phyloP scores from a whole-genome alignment of 495 filamentous ascomycete genomes.

The Neurospora hispaniola region DNA sequence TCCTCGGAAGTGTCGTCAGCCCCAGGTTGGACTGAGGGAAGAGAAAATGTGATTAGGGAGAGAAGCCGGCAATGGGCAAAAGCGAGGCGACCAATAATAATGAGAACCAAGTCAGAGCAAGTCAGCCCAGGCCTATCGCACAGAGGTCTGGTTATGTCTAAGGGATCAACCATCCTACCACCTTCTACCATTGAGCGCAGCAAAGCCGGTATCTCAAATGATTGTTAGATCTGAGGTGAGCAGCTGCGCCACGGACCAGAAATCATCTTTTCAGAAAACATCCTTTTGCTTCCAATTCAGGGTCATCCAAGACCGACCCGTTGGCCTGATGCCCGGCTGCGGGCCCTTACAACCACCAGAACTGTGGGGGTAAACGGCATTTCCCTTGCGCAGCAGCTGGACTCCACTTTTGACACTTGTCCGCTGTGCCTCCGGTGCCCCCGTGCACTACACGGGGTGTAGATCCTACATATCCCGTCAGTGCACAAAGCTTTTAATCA shows the following conservation, averaged over 20 bases:
- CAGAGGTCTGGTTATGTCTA: not conserved
- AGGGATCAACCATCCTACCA: not conserved
- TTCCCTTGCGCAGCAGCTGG: not conserved
- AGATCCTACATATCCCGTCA: not conserved
- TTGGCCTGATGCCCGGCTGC: not conserved
- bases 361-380: not conserved
- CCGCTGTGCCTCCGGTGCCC: not conserved
- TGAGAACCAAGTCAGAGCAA: not conserved
- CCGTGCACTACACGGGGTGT: not conserved
- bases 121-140: slow-evolving; percentile 2
- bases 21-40: not conserved
- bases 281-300: not conserved
- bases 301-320: not conserved
- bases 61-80: not conserved
- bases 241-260: not conserved
- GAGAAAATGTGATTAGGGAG: not conserved
- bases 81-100: slow-evolving; percentile 13
- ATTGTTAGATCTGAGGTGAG: not conserved
- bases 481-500: not conserved
- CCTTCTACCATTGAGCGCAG: not conserved
- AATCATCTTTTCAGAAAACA: not conserved
- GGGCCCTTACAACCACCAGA: not conserved
- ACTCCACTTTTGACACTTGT: not conserved
- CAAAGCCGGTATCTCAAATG: not conserved
- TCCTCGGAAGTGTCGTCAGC: not conserved